Evolutionary conservation across 352 stramenopile genomes (phyloP), one percentile per base, ranked within the genome.

Genomic region (Phytopythium litorale): DNA sequence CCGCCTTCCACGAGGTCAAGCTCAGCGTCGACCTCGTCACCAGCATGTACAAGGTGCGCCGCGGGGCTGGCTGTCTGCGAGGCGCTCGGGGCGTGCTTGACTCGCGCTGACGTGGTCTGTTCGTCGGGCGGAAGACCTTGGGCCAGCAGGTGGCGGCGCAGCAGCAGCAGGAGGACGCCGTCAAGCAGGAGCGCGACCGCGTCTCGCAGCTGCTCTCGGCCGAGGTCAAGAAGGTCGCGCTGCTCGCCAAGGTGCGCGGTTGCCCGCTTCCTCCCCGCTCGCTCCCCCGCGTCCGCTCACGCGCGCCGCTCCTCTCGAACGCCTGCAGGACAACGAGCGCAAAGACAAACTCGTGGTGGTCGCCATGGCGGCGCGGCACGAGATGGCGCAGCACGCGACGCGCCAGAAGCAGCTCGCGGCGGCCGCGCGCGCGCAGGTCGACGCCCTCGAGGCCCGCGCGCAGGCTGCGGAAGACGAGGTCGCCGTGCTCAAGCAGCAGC

Each of bases 11-110:
- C 28, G 81, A 85, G 65, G 78, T 94, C 7, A 88, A 91, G 60
- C 67, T 94, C 21, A 94, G 87, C 62, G 85, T 94, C 15, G 85
- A 92, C 38, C 67, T 94, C 11, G 87, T 92, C 73, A 89, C 83
- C 9, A 94, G 89, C 60, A 92, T 94, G 83, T 94, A 94, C 78
- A 94, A 94, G 65, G 76, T 85, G 21, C 49, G 42, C 53, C 4
- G 4, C 46, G 3, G 23, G 5, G 21, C 6, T 35, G 23, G 45
- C 25, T 15, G 42, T 7, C 15, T 28, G 18, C 28, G 28, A 32
- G 28, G 28, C 28, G 15, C 40, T 49, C 13, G 42, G 11, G 7
- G 13, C 19, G 28, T 50, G 16, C 28, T 30, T 30, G 7, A 7
- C 42, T n/a, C 16, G 7, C 42, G 38, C 18, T 61, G 33, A 54